phyloP scores from a whole-genome alignment of 306 rosid species.

The Ziziphus jujuba region DNA sequence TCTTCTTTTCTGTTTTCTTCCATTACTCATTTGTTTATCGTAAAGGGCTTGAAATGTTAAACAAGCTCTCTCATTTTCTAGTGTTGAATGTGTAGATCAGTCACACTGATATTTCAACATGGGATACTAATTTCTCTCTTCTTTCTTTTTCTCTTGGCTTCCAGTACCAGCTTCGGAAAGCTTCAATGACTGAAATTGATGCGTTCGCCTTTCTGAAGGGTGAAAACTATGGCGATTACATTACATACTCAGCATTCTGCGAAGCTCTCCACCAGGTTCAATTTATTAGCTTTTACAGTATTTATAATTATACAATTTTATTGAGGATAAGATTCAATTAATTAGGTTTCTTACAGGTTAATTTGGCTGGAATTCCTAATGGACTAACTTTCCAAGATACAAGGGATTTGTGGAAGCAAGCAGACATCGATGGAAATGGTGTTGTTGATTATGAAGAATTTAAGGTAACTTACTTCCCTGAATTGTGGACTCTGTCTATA shows the following conservation, averaged over 20 bases:
- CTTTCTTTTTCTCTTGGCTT: constrained; percentile 15
- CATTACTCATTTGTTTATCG: neutral
- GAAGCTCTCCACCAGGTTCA: constrained; percentile 77
- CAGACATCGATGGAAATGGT: constrained; percentile 73
- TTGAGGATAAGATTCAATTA: constrained; percentile 21
- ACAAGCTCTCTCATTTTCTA: neutral
- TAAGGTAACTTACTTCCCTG: constrained; percentile 54
- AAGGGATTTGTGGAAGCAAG: constrained; percentile 82
- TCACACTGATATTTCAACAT: neutral
- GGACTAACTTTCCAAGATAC: constrained; percentile 77
- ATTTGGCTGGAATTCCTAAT: constrained; percentile 57
- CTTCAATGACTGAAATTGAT: constrained; percentile 71
- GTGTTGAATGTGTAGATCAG: neutral
- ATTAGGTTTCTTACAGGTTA: constrained; percentile 48
- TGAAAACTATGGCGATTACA: constrained; percentile 51
- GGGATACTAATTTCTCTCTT: neutral
- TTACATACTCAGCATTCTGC: constrained; percentile 59
- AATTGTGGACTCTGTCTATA: constrained; percentile 3
- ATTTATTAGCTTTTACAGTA: constrained; percentile 7
- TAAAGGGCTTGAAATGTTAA: neutral
- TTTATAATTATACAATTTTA: neutral
- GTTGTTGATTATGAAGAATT: constrained; percentile 71
- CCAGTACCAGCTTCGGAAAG: constrained; percentile 74
- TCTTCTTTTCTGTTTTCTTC: neutral
- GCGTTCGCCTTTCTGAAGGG: constrained; percentile 84